Evolutionary conservation across 1,284 basidiomycete species (phyloP), one percentile per base, ranked within the genome.

Genomic region (Ceratobasidium sp.): DNA sequence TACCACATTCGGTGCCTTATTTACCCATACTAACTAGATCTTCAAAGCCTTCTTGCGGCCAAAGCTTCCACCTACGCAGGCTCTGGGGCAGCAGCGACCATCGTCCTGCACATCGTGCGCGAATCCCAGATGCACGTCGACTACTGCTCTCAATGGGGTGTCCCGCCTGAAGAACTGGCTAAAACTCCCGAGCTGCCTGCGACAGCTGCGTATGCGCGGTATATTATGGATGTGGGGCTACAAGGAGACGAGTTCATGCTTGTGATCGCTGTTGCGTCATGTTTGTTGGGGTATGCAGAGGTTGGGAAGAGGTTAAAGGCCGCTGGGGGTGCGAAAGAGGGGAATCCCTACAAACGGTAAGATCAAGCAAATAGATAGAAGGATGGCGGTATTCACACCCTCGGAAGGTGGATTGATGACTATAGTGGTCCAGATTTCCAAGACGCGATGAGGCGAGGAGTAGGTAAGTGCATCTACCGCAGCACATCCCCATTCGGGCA

Each of bases 211-310:
- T 96, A 97, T 79, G 92, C 93, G 1, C 89, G 91, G n/a, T 97
- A 91, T 82, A 85, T 97, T 32, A 82, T 96, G 28, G 92, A 96
- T 79, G 83, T 88, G 0, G 93, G 92, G 0, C 78, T 92, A 16
- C 88, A 66, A 89, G 85, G 94, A 3, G 93, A 95, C 78, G 81
- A 88, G 14, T 87, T 89, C 32, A 90, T 89, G 74, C 82, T 96
- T 13, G 81, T 93, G 26, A 90, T 98, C 79, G 93, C 94, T 0
- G 87, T 96, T 1, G 88, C 91, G 18, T 91, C 93, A 4, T 98
- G 96, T 80, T 84, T 98, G 14, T 82, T 98, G 0, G 96, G 96
- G 0, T 98, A 98, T 78, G 96, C 95, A n/a, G 94, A 98, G 80
- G 93, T 97, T 0, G 96, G 95, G 0, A 82, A 94, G 49, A 96